A percentile compares a stretch with the other conserved stretches of the same genome.
Evolutionary conservation across 305 asterid species (phyloP).

Genomic region (Solanum hybrid): DNA sequence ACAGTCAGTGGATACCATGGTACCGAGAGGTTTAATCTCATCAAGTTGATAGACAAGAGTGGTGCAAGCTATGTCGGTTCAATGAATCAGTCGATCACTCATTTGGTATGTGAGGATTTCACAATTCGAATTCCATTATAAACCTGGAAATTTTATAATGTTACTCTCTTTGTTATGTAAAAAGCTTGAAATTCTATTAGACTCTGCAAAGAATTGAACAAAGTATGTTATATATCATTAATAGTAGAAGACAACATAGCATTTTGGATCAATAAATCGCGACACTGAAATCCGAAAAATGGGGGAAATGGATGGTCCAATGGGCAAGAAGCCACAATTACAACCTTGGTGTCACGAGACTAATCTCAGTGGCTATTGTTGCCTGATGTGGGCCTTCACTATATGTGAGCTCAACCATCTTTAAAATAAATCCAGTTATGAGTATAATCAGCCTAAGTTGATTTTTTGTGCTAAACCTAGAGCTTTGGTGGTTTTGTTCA

Average conservation of each 20-base stretch:
- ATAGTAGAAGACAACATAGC: background rate
- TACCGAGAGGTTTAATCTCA: slow-evolving; percentile 55
- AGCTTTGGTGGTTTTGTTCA: background rate
- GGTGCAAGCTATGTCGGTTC: slow-evolving; percentile 62
- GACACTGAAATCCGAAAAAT: background rate
- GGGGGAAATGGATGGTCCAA: background rate
- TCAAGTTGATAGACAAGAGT: slow-evolving; percentile 36
- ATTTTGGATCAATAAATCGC: background rate
- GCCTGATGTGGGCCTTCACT: background rate
- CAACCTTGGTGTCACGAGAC: background rate
- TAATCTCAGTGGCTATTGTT: background rate
- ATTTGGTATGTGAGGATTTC: slow-evolving; percentile 16
- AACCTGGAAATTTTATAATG: background rate
- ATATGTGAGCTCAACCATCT: background rate
- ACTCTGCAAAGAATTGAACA: background rate
- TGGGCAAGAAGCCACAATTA: background rate
- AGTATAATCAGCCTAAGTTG: background rate
- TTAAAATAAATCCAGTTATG: background rate
- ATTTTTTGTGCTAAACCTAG: background rate
- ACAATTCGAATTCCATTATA: background rate
- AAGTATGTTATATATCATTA: background rate
- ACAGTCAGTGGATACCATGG: slow-evolving; percentile 74
- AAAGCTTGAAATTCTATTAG: background rate
- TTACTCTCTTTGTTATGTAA: background rate
- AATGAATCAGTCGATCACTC: slow-evolving; percentile 24